Evolutionary conservation across 345 rosid genomes (phyloP), one percentile per base, ranked within the genome.

Genomic region (Ceriops zippeliana): DNA sequence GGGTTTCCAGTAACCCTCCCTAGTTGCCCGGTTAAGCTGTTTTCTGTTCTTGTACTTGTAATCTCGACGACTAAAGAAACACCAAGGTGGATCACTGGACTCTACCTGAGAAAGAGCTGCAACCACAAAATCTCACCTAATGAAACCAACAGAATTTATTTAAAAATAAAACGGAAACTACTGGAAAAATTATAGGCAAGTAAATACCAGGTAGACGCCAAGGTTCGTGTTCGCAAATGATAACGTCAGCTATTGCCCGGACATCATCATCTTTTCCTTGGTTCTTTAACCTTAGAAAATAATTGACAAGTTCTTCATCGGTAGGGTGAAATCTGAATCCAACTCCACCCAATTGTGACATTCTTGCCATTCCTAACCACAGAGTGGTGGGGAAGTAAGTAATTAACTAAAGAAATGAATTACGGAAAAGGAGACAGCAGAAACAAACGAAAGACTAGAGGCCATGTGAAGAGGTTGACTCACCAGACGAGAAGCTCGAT

Each of bases 1-100:
- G 27, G 70, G 74, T 66, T 88, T 88, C 90, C 90, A 88, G 67
- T 10, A 86, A 1, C 93, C 90, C 7, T 61, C 51, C 1, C 6
- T 58, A 0, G 86, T 83, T 10, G 35, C 65, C 17, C 89, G 70
- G 7, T 56, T 70, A 46, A 58, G 22, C 34, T 70, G 52, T 6
- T 66, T 63, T 30, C 83, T 76, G 56, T 62, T 61, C 1, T 28
- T 19, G 38, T 77, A 77, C 74, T 74, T 77, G 58, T 62, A 59
- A 52, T 70, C 75, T 1, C 68, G 73, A 1, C 46, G 66, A 31
- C 78, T 71, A 70, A 80, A 84, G 81, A 86, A 86, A 31, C 68
- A 68, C 86, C 87, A 80, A 9, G 52, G 66, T 9, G 1, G 59
- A 46, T 73, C 72, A 4, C 42, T 20, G 5, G 68, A 54, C 28